Evolutionary conservation across 768 basidiomycete genomes (phyloP).

Genomic region (Lactarius trivialis): DNA sequence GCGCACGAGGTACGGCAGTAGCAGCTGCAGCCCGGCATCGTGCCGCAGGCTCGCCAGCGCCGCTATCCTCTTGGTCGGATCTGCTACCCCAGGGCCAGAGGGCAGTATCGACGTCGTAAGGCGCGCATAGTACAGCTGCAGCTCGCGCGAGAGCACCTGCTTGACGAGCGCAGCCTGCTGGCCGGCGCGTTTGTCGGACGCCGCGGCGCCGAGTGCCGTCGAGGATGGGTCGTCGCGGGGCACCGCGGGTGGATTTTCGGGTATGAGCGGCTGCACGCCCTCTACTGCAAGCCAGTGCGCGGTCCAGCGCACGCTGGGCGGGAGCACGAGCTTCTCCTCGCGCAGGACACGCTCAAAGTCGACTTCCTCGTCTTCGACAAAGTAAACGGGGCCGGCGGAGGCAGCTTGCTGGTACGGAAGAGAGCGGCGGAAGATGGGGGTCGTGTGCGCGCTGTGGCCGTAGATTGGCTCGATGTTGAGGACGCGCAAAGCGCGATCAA

Average conservation of each 20-base stretch:
- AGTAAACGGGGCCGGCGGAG: conserved; percentile 72
- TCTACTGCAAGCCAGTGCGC: conserved; percentile 99
- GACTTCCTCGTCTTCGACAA: conserved; percentile 94
- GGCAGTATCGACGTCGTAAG: conserved; percentile 82
- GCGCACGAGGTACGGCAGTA: conserved; percentile 88
- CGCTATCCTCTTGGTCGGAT: conserved; percentile 71
- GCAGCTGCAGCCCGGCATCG: conserved; percentile 86
- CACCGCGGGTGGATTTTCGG: conserved; percentile 87
- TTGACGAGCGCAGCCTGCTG: conserved; percentile 77
- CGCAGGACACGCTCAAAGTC: conserved; percentile 89
- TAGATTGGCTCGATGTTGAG: conserved; percentile 96
- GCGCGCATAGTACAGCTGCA: conserved; percentile 91
- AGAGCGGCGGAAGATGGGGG: conserved; percentile 52
- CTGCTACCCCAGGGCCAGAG: conserved; percentile 39
- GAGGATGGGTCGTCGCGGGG: conserved; percentile 45
- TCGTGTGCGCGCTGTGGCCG: conserved; percentile 66
- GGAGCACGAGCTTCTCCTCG: conserved; percentile 77
- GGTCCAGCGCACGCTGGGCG: conserved; percentile 77
- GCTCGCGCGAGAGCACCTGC: conserved; percentile 86
- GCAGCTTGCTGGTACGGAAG: conserved; percentile 41
- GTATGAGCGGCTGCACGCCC: conserved; percentile 93
- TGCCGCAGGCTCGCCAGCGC: conserved; percentile 83
- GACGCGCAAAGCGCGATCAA: conserved; percentile 89
- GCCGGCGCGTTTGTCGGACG: conserved; percentile 40
- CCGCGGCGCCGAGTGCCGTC: conserved; percentile 29